Base-by-base conservation (phyloP, 768 basidiomycete genomes). In the Phanerochaete sordida region DNA sequence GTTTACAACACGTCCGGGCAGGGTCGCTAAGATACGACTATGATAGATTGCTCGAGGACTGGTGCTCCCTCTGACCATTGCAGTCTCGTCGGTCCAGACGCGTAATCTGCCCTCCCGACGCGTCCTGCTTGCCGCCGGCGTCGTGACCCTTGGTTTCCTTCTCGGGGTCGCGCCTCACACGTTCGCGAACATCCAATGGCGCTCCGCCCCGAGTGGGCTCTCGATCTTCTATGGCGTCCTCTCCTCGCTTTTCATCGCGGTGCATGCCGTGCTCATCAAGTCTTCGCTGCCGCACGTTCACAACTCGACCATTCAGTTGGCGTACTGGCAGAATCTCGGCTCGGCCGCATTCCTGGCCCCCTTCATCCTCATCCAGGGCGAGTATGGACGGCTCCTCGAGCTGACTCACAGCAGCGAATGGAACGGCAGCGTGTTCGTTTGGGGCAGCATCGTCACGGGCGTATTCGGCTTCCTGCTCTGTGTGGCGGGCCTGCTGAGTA, bases 41-140 rank as follows among this genome's bases (percentile, higher is more conserved):
- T n/a, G 8, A 23, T 72, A 93, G 87, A 91, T 95, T 66, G 93
- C 92, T 0, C 77, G 92, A 64, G 92, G 93, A 0, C 80, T 95
- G 37, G 87, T 91, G 3, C 79, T 95, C 4, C 93, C 93, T 0
- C 78, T 91, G 50, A 95, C 93, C 1, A 91, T 94, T 57, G 62
- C 83, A 26, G 84, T 93, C 45, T 88, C 90, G 1, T 86, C 85
- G 39, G 46, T 84, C 21, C 74, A 84, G 61, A 84, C 85, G 1
- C 79, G 76, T 23, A 75, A 82, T 6, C 68, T 74, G 0, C 89
- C 91, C 0, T 77, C 86, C 5, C 21, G 61, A 8, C 75, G 79
- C 26, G 84, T 90, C 13, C 69, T 92, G 19, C 44, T 74, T 3
- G 86, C 88, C 12, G 87, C 88, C 11, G 74, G 68, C 5, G 66